phyloP scores from a whole-genome alignment of 129 eudicot genomes.

The Scalesia atractyloides region DNA sequence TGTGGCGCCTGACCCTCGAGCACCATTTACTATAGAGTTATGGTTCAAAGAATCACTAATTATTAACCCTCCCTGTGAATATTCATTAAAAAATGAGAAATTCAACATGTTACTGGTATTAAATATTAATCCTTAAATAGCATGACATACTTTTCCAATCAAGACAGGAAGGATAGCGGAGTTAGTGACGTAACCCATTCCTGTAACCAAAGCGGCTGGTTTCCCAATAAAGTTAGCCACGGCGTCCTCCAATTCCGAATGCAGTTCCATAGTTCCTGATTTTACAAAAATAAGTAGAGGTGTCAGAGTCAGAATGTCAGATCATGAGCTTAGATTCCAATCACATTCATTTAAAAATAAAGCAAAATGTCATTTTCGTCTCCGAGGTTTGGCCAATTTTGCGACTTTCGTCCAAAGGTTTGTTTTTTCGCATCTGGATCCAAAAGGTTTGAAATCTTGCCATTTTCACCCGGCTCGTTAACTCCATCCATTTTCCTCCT shows the following conservation, averaged over 20 bases:
- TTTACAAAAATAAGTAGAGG: conserved; percentile 20
- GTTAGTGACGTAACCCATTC: conserved; percentile 97
- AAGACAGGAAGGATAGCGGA: conserved; percentile 93
- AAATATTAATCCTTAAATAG: neutral
- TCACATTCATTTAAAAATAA: too few species aligned
- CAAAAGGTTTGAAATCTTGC: too few species aligned
- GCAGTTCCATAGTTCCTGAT: conserved; percentile 80
- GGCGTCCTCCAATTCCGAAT: conserved; percentile 73
- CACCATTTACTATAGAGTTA: conserved; percentile 96
- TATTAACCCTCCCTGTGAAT: conserved; percentile 82
- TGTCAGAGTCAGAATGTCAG: too few species aligned
- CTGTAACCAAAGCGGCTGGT: conserved; percentile 83
- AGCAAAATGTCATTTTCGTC: too few species aligned
- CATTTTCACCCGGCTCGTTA: too few species aligned
- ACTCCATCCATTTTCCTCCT: too few species aligned
- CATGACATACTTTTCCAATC: conserved; percentile 73
- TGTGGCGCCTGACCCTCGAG: conserved; percentile 95
- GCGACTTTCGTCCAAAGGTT: too few species aligned
- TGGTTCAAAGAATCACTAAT: conserved; percentile 96
- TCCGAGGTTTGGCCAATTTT: too few species aligned
- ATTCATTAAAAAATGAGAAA: conserved; percentile 18
- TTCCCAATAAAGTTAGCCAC: conserved; percentile 93
- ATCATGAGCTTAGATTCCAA: neutral
- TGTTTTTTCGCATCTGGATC: too few species aligned
- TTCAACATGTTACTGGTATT: neutral